Base-by-base conservation (phyloP, 352 stramenopile genomes). In the Globisporangium spinosum region DNA sequence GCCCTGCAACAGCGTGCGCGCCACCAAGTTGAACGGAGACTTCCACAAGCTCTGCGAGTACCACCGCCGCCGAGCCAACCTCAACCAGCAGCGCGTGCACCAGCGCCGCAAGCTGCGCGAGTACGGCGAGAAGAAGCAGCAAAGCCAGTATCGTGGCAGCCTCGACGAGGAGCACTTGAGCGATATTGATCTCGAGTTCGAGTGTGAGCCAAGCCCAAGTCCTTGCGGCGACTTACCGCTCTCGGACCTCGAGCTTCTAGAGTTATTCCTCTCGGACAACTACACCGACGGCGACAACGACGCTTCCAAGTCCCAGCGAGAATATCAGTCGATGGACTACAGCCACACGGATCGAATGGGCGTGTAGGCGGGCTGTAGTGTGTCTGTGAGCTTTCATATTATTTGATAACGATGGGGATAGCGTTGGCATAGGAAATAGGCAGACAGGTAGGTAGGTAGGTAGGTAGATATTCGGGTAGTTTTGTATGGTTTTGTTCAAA, bases 11-110 rank as follows among this genome's bases (percentile, higher is more conserved):
- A 77, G 75, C 34, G 49, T 70, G 5, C 75, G 77, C 57, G 75
- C 77, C 13, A 71, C 69, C 64, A 85, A 85, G 62, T 49, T 79
- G 40, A 85, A 82, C 47, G 77, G 77, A 13, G 75, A 81, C n/a
- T 67, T 65, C 29, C 77, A 85, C 62, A 77, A 75, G 59, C 72
- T 85, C 25, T 82, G 77, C 45, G 68, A 79, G 23, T 73, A 75
- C 29, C 75, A 82, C 62, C 77, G 77, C 17, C 65, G 68, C 3
- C 77, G 80, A 49, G 74, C 76, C 34, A 84, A 84, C 68, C 62
- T 73, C 53, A 80, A 82, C 71, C 77, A 85, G 62, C 72, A 72
- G 13, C 75, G 72, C 5, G 70, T 74, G 62, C 69, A 77, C 32
- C 68, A 80, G 64, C 74, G 71, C 22, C 74, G 70, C 12, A 62